These are phyloP conservation scores for Diplodia corticola DNA, from an alignment of 2,329 filamentous ascomycete species.

Conservation along the genomic window DNA sequence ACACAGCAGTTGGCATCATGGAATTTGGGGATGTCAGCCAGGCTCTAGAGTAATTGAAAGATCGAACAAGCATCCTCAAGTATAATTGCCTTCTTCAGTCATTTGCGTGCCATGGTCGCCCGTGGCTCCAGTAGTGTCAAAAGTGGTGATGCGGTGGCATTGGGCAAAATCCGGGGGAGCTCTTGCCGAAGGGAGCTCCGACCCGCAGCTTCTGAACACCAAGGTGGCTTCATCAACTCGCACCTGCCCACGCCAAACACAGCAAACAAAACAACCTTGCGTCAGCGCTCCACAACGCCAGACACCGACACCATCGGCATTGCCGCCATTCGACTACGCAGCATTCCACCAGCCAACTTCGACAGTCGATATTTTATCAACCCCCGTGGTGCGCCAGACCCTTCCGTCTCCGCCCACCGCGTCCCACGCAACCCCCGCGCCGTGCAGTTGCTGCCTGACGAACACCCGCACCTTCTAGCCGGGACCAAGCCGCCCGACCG, in stretches of 20 bases:
- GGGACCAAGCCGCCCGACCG: not conserved
- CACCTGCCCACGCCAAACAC: not conserved
- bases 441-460: not conserved
- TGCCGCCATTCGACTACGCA: not conserved
- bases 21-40: not conserved
- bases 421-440: not conserved
- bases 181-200: slow-evolving; percentile 14
- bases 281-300: not conserved
- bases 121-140: not conserved
- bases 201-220: slow-evolving; percentile 14
- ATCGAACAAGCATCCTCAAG: not conserved
- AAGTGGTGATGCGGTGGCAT: not conserved
- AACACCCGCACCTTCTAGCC: not conserved
- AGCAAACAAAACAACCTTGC: not conserved
- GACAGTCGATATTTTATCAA: not conserved
- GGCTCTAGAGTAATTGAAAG: slow-evolving; percentile 9
- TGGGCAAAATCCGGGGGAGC: slow-evolving; percentile 9
- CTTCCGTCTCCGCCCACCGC: not conserved
- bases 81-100: not conserved
- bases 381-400: not conserved
- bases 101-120: not conserved
- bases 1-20: slow-evolving; percentile 2
- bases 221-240: slow-evolving; percentile 21
- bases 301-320: not conserved
- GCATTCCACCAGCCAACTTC: not conserved